phyloP scores from a whole-genome alignment of 345 rosid genomes.

The Aquilaria sinensis region DNA sequence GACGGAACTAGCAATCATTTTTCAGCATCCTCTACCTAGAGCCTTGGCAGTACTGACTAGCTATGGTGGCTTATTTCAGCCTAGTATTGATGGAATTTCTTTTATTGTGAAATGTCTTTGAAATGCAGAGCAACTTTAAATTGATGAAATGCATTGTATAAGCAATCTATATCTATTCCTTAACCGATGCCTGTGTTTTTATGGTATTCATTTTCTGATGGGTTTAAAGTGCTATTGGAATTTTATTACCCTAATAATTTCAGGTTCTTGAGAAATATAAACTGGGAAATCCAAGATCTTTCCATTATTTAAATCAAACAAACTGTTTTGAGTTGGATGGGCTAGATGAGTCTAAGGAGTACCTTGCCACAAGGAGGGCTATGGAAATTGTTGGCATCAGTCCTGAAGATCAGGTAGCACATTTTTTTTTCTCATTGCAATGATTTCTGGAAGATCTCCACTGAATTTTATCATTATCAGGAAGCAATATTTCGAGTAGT shows the following conservation, averaged over 20 bases:
- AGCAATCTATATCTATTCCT: no score
- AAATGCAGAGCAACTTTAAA: no score
- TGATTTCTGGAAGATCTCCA: not conserved
- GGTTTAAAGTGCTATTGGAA: no score
- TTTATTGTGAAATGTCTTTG: no score
- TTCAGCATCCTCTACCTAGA: no score
- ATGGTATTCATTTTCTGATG: no score
- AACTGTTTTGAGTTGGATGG: constrained; percentile 58
- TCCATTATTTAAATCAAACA: constrained; percentile 68
- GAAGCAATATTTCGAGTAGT: constrained; percentile 72
- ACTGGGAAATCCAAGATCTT: constrained; percentile 58
- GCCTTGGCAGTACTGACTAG: no score
- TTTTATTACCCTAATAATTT: not conserved
- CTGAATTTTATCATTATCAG: constrained; percentile 17
- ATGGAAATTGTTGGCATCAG: constrained; percentile 77
- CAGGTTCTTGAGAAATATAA: constrained; percentile 66
- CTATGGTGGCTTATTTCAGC: no score
- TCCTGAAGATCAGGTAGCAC: constrained; percentile 51
- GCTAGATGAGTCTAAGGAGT: constrained; percentile 69
- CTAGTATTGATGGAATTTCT: no score
- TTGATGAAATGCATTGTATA: no score
- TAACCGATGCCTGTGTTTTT: no score
- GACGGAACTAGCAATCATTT: no score
- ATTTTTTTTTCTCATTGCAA: not conserved
- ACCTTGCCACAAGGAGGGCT: constrained; percentile 68